Conservation (phyloP, 2,329 filamentous ascomycete species). For the Aspergillus versicolor region DNA sequence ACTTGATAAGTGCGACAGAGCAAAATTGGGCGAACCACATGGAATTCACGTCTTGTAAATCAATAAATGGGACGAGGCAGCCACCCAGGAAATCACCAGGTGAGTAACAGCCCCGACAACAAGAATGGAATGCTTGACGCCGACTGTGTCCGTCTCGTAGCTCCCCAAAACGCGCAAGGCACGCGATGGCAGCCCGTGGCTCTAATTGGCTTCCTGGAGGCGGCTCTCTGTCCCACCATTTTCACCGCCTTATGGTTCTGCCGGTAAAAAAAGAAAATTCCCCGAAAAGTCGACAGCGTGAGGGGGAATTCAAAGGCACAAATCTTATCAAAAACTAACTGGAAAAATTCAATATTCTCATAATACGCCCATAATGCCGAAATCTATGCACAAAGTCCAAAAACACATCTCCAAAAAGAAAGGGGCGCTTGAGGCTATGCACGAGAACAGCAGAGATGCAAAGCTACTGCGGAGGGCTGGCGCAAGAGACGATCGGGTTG, state of each 20-base stretch:
- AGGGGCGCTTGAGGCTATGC: constrained; percentile 70
- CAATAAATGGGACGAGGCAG: neutral
- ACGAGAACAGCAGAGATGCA: constrained; percentile 86
- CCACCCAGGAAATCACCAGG: constrained; percentile 7
- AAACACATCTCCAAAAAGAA: constrained; percentile 92
- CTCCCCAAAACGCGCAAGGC: constrained; percentile 29
- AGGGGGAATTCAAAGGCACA: constrained; percentile 1
- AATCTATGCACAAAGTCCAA: constrained; percentile 74
- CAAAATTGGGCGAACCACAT: constrained; percentile 1
- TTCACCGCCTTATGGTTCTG: constrained; percentile 36
- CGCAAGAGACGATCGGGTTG: constrained; percentile 78
- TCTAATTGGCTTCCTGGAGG: constrained; percentile 20
- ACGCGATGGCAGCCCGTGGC: constrained; percentile 25
- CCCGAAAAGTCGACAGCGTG: constrained; percentile 1
- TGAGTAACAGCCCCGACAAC: constrained; percentile 21
- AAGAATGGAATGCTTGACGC: constrained; percentile 34
- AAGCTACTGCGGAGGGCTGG: constrained; percentile 75
- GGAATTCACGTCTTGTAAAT: constrained; percentile 1
- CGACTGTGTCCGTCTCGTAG: constrained; percentile 13
- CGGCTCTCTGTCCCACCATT: neutral
- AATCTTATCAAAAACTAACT: neutral
- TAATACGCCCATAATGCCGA: constrained; percentile 60
- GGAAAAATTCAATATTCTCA: neutral
- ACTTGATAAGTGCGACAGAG: constrained; percentile 1
- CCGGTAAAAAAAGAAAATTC: constrained; percentile 25